These are phyloP conservation scores for Penicillium sp. DNA, from an alignment of 2,329 filamentous ascomycete genomes.

Conservation along the genomic window DNA sequence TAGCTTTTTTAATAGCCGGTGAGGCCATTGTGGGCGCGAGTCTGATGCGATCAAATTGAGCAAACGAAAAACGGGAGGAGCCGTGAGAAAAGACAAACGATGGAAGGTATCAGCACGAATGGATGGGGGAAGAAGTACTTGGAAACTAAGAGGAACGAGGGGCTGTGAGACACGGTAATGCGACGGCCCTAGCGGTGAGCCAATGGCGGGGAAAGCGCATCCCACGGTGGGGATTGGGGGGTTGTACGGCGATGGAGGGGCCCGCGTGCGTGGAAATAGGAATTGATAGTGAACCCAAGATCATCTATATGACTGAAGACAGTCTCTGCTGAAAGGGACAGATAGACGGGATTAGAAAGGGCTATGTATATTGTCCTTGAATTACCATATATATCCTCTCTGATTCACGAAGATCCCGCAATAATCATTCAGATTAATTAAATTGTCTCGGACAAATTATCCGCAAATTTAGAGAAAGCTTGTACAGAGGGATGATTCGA, in stretches of 20 bases:
- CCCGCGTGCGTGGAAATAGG: constrained; percentile 15
- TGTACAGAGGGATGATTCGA: too few species aligned
- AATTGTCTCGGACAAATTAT: too few species aligned
- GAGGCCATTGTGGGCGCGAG: constrained; percentile 39
- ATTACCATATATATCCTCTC: too few species aligned
- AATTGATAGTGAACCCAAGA: too few species aligned
- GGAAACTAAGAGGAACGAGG: constrained; percentile 22
- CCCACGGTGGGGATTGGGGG: constrained; percentile 1
- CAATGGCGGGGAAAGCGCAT: constrained; percentile 14
- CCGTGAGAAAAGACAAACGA: background rate
- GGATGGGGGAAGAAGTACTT: constrained; percentile 7
- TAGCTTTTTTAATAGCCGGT: constrained; percentile 40
- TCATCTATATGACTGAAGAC: too few species aligned
- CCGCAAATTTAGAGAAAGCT: too few species aligned
- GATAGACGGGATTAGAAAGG: too few species aligned
- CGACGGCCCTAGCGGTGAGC: constrained; percentile 24
- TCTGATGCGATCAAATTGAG: constrained; percentile 9
- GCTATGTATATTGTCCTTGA: too few species aligned
- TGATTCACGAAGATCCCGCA: too few species aligned
- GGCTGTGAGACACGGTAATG: constrained; percentile 24
- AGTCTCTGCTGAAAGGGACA: too few species aligned
- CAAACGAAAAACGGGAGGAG: background rate
- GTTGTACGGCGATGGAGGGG: constrained; percentile 8
- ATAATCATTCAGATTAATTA: too few species aligned
- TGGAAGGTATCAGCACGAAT: background rate